Evolutionary conservation across 176 grass and related monocot species (phyloP), one percentile per base, ranked within the genome.

Genomic region (Musa acuminata): DNA sequence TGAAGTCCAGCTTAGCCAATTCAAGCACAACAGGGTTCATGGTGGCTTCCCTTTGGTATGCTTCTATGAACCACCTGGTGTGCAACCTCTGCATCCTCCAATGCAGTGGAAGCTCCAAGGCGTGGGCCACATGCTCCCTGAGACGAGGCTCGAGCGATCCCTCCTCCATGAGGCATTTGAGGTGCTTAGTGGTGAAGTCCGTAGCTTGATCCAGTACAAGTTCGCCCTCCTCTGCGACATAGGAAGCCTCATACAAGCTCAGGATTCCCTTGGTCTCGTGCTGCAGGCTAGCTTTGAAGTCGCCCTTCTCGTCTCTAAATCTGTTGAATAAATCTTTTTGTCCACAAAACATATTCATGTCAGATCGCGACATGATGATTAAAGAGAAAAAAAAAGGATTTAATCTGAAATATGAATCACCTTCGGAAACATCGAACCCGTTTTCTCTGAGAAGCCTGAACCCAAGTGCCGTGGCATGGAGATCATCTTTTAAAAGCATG

Each of bases 391-490:
- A 58, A 22, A 6, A 1, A 3, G 4, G 24, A 60, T 63, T 6
- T 0, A 12, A 2, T 79, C 19, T 29, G 8, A 17, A 58, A 16
- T 12, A 29, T 4, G 16, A 63, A 76, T 25, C 68, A 85, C 83
- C 83, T 85, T 76, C 11, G 1, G 59, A 67, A 62, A 80, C 72
- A 52, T 8, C 2, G 59, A 85, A 76, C n/a, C 72, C 78, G 64
- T 80, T 63, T 21, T 27, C 55, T 74, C 77, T 80, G 4, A 80
- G 64, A 12, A 85, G 7, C n/a, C 82, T 70, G 13, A 84, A 80
- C 8, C 76, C 27, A 3, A 84, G 67, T 16, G 82, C 57, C 8
- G 51, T 72, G 14, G 14, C 13, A 79, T 84, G 54, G 24, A 74
- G 17, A 52, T 75, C 29, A 16, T 75, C 62, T 11, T 24, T 22